Evolutionary conservation across 169 alveolate genomes (phyloP).

Genomic region (Plasmodium relictum): DNA sequence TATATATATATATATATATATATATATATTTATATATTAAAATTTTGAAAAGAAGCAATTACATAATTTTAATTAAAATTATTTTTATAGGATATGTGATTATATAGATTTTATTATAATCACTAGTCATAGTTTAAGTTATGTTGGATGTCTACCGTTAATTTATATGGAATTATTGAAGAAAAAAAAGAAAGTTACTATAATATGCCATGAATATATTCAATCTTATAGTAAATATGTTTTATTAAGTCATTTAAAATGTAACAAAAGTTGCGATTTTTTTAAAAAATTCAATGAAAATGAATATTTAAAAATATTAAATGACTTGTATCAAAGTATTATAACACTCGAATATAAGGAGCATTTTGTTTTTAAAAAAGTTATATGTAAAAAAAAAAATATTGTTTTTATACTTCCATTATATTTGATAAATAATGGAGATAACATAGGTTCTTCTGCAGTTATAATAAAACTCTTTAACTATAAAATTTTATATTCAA

Average conservation of each 20-base stretch:
- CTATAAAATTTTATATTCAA: conserved; percentile 55
- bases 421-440: conserved; percentile 68
- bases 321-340: conserved; percentile 35
- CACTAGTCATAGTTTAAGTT: conserved; percentile 52
- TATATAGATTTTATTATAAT: conserved; percentile 34
- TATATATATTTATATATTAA: not conserved
- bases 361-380: conserved; percentile 42
- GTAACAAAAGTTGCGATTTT: conserved; percentile 24
- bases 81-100: conserved; percentile 49
- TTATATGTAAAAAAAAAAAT: conserved; percentile 28
- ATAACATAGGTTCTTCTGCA: conserved; percentile 71
- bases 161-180: conserved; percentile 35
- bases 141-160: conserved; percentile 54
- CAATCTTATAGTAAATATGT: conserved; percentile 57
- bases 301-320: conserved; percentile 46
- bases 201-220: conserved; percentile 66
- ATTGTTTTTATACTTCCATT: conserved; percentile 34
- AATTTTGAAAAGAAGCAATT: not conserved
- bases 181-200: conserved; percentile 19
- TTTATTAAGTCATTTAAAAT: conserved; percentile 59
- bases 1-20: not conserved
- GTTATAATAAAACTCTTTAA: conserved; percentile 47
- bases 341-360: conserved; percentile 51
- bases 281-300: conserved; percentile 40
- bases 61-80: too few species aligned